Conservation (phyloP, 495 filamentous ascomycete genomes). For the Aspergillus bridgeri region DNA sequence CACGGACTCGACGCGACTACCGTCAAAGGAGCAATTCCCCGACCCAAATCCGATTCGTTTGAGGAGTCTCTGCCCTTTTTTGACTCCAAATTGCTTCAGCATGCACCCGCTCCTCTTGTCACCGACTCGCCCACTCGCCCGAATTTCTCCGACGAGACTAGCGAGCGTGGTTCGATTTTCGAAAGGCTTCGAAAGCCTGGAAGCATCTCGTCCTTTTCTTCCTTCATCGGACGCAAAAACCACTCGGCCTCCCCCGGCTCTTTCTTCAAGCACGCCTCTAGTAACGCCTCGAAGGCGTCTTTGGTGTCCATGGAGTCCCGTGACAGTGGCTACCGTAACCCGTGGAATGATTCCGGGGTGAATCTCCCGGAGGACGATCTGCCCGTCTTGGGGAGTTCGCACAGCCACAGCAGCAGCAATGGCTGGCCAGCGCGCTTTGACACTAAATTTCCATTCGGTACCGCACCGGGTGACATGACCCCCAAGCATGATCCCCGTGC, state of each 20-base stretch:
- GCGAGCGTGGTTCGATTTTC: conserved; percentile 78
- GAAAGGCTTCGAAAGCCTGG: conserved; percentile 87
- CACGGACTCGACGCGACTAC: conserved; percentile 80
- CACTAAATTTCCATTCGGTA: conserved; percentile 63
- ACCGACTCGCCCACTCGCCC: conserved; percentile 84
- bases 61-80: conserved; percentile 96
- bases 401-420: conserved; percentile 59
- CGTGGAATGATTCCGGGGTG: conserved; percentile 94
- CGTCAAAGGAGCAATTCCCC: conserved; percentile 88
- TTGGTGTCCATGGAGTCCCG: conserved; percentile 90
- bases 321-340: conserved; percentile 88
- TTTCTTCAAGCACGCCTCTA: conserved; percentile 89
- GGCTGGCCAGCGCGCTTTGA: conserved; percentile 61
- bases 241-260: conserved; percentile 77
- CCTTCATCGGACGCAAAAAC: conserved; percentile 91
- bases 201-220: conserved; percentile 88
- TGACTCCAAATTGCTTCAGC: conserved; percentile 90
- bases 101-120: conserved; percentile 71
- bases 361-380: conserved; percentile 84
- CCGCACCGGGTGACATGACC: conserved; percentile 73
- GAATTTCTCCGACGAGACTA: conserved; percentile 71
- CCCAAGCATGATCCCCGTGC: conserved; percentile 76
- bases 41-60: conserved; percentile 97
- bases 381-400: conserved; percentile 56
- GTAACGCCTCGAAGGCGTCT: conserved; percentile 91